These are phyloP conservation scores for Ceratobasidium theobromae DNA, from an alignment of 1,284 basidiomycete species.

Conservation along the genomic window DNA sequence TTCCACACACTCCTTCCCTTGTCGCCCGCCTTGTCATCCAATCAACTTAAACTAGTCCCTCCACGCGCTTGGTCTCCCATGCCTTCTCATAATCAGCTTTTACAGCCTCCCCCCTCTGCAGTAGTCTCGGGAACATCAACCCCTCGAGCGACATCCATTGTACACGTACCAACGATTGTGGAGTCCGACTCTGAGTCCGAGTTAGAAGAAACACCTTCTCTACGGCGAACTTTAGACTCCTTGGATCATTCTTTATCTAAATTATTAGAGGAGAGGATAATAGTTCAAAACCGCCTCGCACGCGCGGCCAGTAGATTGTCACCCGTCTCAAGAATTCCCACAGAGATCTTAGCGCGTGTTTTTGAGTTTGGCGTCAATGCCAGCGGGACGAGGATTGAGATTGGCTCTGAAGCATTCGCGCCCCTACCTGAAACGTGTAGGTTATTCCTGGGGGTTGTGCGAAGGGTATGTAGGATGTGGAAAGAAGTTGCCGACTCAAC, in stretches of 20 bases:
- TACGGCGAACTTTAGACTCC: slow-evolving; percentile 12
- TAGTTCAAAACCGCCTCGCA: slow-evolving; percentile 10
- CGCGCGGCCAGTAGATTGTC: slow-evolving; percentile 14
- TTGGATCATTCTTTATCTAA: slow-evolving; percentile 8
- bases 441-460: slow-evolving; percentile 15
- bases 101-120: slow-evolving; percentile 3
- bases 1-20: slow-evolving; percentile 14
- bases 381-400: background rate
- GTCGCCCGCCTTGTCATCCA: slow-evolving; percentile 21
- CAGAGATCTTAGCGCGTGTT: slow-evolving; percentile 13
- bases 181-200: background rate
- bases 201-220: slow-evolving; percentile 10
- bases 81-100: background rate
- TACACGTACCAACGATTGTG: background rate
- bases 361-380: slow-evolving; percentile 9
- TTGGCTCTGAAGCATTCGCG: background rate
- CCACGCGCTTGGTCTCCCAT: slow-evolving; percentile 11
- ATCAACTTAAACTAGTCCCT: slow-evolving; percentile 10
- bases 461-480: slow-evolving; percentile 20
- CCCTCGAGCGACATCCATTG: slow-evolving; percentile 2
- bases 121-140: slow-evolving; percentile 13
- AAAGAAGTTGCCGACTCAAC: slow-evolving; percentile 23
- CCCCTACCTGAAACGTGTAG: slow-evolving; percentile 3
- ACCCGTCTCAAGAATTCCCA: slow-evolving; percentile 4
- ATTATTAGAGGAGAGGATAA: slow-evolving; percentile 10